Percentiles rank a stretch among this genome's conserved stretches.
These are phyloP conservation scores for Microdochium trichocladiopsis DNA, from an alignment of 2,329 filamentous ascomycete species.

Conservation along the genomic window DNA sequence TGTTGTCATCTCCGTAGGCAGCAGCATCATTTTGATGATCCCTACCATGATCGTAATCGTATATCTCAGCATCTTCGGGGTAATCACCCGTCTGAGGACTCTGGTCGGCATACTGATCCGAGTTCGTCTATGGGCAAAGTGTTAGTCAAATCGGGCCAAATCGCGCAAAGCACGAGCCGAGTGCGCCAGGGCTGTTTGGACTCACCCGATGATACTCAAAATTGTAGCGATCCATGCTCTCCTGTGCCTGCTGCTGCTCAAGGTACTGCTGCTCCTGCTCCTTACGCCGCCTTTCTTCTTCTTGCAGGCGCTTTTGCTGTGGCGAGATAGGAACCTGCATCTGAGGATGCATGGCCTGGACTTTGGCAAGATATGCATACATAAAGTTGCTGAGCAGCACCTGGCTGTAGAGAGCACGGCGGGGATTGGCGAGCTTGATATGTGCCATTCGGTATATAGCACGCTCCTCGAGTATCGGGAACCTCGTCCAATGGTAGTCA, in stretches of 20 bases:
- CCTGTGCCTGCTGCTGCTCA: conserved; percentile 34
- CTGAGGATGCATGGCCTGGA: conserved; percentile 97
- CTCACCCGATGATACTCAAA: conserved; percentile 47
- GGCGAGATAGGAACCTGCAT: conserved; percentile 83
- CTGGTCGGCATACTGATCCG: conserved; percentile 35
- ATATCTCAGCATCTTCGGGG: conserved; percentile 44
- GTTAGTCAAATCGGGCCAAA: too few relatives aligned
- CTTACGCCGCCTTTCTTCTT: conserved; percentile 36
- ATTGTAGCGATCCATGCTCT: conserved; percentile 41
- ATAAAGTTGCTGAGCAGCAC: conserved; percentile 98
- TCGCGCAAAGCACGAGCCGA: too few relatives aligned
- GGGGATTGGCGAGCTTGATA: conserved; percentile 96
- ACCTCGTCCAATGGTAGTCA: conserved; percentile 94
- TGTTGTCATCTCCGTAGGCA: conserved; percentile 25
- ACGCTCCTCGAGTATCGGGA: conserved; percentile 89
- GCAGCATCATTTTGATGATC: conserved; percentile 22
- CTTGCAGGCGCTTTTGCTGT: conserved; percentile 59
- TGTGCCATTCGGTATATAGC: conserved; percentile 99
- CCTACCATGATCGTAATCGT: conserved; percentile 42
- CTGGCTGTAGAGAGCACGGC: conserved; percentile 85
- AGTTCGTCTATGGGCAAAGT: background rate
- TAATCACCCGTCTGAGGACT: conserved; percentile 37
- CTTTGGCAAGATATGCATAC: conserved; percentile 98
- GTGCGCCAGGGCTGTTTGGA: too few relatives aligned
- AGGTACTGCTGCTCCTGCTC: conserved; percentile 42